Base-by-base conservation (phyloP, 2,329 filamentous ascomycete species). In the Nannizzia gypsea region DNA sequence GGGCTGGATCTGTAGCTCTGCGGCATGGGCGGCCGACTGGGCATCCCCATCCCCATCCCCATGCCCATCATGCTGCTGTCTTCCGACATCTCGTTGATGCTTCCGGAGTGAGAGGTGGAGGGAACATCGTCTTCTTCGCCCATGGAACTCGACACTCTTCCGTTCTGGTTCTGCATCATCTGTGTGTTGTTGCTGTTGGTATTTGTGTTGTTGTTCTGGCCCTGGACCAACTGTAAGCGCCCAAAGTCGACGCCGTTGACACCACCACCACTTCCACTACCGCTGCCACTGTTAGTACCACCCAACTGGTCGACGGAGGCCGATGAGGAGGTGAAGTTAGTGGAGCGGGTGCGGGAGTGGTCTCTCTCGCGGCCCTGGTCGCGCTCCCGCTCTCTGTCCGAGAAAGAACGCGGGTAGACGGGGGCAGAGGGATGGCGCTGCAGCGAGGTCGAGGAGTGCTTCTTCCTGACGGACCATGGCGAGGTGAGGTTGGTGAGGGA, bases 391-490 rank as follows among this genome's bases (percentile, higher is more conserved):
- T 36, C 31, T 36, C 31, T 36, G 8, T 36, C 31, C 57, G 69
- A 68, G 60, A 73, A 74, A 52, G 72, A 76, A 54, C 74, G 74
- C 31, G 75, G 75, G 60, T 75, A 74, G 36, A 75, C 71, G 26
- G 74, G 74, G 24, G 75, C 75, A 59, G 76, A 78, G 34, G 76
- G 76, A 65, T 77, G 75, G 65, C 76, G 71, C 64, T 75, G 76
- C 60, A 78, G 70, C 57, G 74, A 73, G 50, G 70, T 71, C 63
- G 69, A 71, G 65, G 73, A 76, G 63, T 75, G 71, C 63, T 75
- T 74, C 64, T 71, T 75, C 60, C 72, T 72, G 63, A 77, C 70
- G 62, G 73, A 68, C 58, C 63, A 70, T 61, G 71, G 70, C 59
- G 71, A 72, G 64, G 67, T 67, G 58, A 50, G 20, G 44, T 50